phyloP scores from a whole-genome alignment of 2,329 filamentous ascomycete genomes.

The Peltaster fructicola region DNA sequence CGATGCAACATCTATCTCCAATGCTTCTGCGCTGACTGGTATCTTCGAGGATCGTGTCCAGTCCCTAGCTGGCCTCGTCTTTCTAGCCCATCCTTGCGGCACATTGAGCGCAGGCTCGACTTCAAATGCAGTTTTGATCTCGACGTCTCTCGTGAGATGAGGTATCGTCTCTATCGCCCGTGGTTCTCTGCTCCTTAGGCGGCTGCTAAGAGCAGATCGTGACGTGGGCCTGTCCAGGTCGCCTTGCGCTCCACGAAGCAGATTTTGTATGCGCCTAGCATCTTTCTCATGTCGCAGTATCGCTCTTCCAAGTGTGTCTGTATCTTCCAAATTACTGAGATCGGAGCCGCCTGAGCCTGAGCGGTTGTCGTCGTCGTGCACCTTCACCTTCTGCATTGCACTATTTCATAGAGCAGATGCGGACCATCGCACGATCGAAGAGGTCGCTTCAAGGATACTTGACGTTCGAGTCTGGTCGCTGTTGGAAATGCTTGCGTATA shows the following conservation, averaged over 20 bases:
- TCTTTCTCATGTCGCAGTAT: constrained; percentile 27
- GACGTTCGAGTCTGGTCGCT: not conserved
- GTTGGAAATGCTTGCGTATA: not conserved
- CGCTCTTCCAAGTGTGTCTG: constrained; percentile 28
- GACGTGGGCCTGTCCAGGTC: constrained; percentile 22
- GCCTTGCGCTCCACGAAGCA: constrained; percentile 13
- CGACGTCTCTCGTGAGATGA: constrained; percentile 10
- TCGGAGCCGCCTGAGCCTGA: constrained; percentile 13
- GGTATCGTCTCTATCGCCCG: constrained; percentile 1
- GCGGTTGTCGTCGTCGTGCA: constrained; percentile 7
- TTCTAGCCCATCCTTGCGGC: constrained; percentile 29
- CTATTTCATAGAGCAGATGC: constrained; percentile 4
- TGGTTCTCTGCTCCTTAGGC: constrained; percentile 1
- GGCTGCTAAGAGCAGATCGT: constrained; percentile 9
- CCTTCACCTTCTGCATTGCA: constrained; percentile 10
- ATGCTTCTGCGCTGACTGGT: too few relatives aligned
- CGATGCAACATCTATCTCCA: too few relatives aligned
- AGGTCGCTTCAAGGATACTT: not conserved
- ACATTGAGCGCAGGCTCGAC: constrained; percentile 26
- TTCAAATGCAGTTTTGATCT: constrained; percentile 20
- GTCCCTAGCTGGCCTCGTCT: too few relatives aligned
- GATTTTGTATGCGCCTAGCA: constrained; percentile 21
- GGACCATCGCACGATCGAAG: not conserved
- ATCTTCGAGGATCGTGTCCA: too few relatives aligned
- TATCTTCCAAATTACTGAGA: constrained; percentile 24